These are phyloP conservation scores for Penicillium mononematosum DNA, from an alignment of 495 filamentous ascomycete genomes.

Conservation along the genomic window DNA sequence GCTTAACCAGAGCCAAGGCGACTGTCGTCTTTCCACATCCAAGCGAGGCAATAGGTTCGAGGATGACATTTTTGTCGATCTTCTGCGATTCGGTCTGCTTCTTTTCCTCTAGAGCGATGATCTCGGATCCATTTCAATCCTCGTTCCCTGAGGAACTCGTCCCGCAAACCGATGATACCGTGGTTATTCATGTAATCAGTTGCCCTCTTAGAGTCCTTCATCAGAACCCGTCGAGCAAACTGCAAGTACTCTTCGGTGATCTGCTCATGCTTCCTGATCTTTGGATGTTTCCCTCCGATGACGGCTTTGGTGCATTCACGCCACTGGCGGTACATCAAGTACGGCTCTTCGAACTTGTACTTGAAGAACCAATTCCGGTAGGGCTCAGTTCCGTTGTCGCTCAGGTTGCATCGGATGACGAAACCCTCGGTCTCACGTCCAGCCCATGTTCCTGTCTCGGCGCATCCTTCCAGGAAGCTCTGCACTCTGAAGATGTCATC, in stretches of 20 bases:
- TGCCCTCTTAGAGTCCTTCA: constrained; percentile 58
- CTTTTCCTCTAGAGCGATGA: constrained; percentile 63
- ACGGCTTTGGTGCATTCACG: constrained; percentile 92
- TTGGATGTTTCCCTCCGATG: constrained; percentile 71
- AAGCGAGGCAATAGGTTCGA: constrained; percentile 86
- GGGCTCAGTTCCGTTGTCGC: constrained; percentile 40
- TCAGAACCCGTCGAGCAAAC: constrained; percentile 73
- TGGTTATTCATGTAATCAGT: constrained; percentile 80
- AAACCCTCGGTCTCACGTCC: constrained; percentile 95
- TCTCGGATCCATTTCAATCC: constrained; percentile 85
- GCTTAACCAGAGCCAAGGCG: constrained; percentile 72
- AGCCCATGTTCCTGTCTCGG: constrained; percentile 80
- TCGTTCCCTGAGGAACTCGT: constrained; percentile 77
- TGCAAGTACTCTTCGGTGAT: constrained; percentile 89
- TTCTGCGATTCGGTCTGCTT: constrained; percentile 32
- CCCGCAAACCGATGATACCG: constrained; percentile 88
- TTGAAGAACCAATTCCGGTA: constrained; percentile 98
- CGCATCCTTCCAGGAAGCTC: constrained; percentile 75
- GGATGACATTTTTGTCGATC: constrained; percentile 63
- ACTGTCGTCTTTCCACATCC: constrained; percentile 97
- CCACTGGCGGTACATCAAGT: constrained; percentile 98
- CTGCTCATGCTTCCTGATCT: constrained; percentile 77
- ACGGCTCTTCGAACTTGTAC: constrained; percentile 99
- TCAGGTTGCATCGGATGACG: constrained; percentile 84
- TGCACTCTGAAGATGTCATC: constrained; percentile 71